phyloP scores from a whole-genome alignment of 768 basidiomycete species.

The Russula olivacea region DNA sequence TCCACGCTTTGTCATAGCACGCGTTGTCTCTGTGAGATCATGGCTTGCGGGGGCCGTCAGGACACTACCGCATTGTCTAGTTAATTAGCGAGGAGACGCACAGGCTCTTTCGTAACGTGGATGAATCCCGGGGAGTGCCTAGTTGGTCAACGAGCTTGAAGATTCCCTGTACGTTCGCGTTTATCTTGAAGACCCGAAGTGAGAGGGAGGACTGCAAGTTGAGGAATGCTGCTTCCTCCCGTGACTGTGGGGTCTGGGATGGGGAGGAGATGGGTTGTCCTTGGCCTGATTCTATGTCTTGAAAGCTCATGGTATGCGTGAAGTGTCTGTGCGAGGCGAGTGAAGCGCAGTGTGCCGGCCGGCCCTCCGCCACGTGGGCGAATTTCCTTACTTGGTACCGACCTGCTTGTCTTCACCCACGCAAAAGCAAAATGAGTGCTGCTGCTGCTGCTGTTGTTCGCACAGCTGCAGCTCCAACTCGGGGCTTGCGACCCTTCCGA shows the following conservation, averaged over 20 bases:
- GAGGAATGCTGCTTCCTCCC: constrained; percentile 69
- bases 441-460: not conserved
- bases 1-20: constrained; percentile 90
- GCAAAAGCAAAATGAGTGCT: not conserved
- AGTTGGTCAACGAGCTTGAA: constrained; percentile 95
- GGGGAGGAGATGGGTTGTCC: constrained; percentile 31
- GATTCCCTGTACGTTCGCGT: constrained; percentile 94
- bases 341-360: not conserved
- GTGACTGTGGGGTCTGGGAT: constrained; percentile 34
- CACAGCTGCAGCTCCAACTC: not conserved
- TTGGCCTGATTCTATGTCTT: constrained; percentile 45
- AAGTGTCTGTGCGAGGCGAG: not conserved
- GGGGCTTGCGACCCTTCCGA: constrained; percentile 10
- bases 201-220: constrained; percentile 74
- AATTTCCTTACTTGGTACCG: not conserved
- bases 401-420: no score
- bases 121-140: constrained; percentile 77
- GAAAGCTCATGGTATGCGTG: constrained; percentile 40
- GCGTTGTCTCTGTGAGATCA: constrained; percentile 90
- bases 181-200: constrained; percentile 98
- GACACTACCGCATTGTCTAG: not conserved
- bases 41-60: constrained; percentile 45
- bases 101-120: constrained; percentile 76
- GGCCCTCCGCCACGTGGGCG: constrained; percentile 7
- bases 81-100: constrained; percentile 38